Evolutionary conservation across 2,329 filamentous ascomycete species (phyloP), one percentile per base, ranked within the genome.

Genomic region (Aspergillus chevalieri): DNA sequence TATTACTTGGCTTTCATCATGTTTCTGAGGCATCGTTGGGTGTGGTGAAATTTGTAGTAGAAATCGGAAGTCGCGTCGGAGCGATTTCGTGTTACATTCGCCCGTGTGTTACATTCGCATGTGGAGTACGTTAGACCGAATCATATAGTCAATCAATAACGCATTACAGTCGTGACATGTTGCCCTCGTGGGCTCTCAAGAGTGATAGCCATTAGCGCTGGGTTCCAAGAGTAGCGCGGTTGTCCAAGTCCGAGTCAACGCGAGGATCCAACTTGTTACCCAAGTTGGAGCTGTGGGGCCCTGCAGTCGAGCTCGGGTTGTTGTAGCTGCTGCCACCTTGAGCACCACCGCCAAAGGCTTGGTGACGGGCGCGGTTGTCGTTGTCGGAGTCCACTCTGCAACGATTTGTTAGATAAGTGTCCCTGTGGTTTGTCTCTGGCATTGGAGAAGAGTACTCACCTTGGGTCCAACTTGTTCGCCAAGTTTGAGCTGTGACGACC

Each of bases 251-350:
- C 14, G 52, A 49, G 6, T 52, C 55, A 44, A 47, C 49, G 12
- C 47, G 46, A 34, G 50, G 54, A 36, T 50, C 54, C 22, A 49
- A n/a, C 34, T 46, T 46, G 36, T 46, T 51, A 7, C 43, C 43
- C n/a, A 43, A 45, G 24, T 43, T 47, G 36, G 52, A 47, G 6
- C 44, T 44, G 36, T 54, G 47, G 15, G 39, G 30, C 33, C 26
- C 46, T 15, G 33, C 34, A 5, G 46, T 39, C 1, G 49, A 38
- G 9, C 43, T 42, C 22, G 15, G 34, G 14, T 38, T 49, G 30
- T 47, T 52, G 41, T 56, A 54, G 49, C 55, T 54, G 46, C 49
- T 56, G 9, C 46, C 48, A 30, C 51, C 52, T 19, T 47, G 15
- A 26, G 41, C 49, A 46, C 38, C 39, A 15, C 39, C 39, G 15